phyloP scores from a whole-genome alignment of 73 alveolate genomes.

The Blepharisma stoltei region DNA sequence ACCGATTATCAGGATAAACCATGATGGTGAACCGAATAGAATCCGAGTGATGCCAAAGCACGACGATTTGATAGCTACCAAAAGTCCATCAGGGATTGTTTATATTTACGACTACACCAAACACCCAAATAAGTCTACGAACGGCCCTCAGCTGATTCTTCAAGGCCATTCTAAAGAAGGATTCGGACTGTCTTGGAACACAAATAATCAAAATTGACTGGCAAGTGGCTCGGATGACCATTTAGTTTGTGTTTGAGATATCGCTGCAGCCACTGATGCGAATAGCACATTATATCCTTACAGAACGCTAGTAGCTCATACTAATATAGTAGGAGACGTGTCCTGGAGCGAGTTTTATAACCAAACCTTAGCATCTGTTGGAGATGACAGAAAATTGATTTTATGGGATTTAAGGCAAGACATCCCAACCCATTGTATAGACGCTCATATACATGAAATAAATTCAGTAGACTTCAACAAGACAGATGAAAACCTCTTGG shows the following conservation, averaged over 20 bases:
- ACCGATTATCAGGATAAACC: conserved; percentile 79
- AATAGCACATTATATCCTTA: conserved; percentile 37
- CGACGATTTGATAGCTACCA: conserved; percentile 91
- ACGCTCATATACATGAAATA: conserved; percentile 95
- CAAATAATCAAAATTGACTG: conserved; percentile 74
- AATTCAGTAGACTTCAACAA: conserved; percentile 92
- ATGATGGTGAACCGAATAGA: conserved; percentile 93
- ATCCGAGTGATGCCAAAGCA: conserved; percentile 97
- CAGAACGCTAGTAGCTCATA: conserved; percentile 66
- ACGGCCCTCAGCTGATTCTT: conserved; percentile 53
- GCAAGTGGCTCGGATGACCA: conserved; percentile 94
- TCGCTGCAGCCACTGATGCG: conserved; percentile 58
- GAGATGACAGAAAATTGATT: conserved; percentile 92
- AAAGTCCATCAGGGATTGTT: conserved; percentile 87
- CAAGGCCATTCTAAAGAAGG: conserved; percentile 97
- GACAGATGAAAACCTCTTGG: conserved; percentile 77
- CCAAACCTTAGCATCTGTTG: conserved; percentile 92
- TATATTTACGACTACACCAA: conserved; percentile 83
- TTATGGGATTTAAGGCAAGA: conserved; percentile 72
- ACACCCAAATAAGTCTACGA: conserved; percentile 71
- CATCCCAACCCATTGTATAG: conserved; percentile 61
- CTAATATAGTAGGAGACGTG: conserved; percentile 95
- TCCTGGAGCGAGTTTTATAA: conserved; percentile 82
- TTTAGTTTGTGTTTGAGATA: conserved; percentile 90
- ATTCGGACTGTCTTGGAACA: conserved; percentile 87